Evolutionary conservation across 805 yeast species (phyloP).

Genomic region (Ogataea ramenticola): DNA sequence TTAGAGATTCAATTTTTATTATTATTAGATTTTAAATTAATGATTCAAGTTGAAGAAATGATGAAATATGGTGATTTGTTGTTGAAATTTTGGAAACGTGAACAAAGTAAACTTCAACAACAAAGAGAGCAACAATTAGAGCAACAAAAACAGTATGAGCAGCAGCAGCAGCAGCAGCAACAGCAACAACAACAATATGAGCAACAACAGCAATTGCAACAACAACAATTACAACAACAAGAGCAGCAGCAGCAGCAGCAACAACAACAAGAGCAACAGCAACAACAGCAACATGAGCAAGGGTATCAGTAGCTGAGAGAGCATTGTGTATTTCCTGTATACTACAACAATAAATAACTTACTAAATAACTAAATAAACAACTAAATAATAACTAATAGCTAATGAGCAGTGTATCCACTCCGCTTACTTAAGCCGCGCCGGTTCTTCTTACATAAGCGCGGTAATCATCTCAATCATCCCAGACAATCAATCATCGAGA

Average conservation of each 20-base stretch:
- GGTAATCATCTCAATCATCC: too few species aligned
- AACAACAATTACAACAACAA: constrained; percentile 9
- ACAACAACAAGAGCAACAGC: background rate
- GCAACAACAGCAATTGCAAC: background rate
- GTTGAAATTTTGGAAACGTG: constrained; percentile 76
- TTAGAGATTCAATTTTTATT: constrained; percentile 84
- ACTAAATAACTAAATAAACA: too few species aligned
- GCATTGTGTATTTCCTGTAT: too few species aligned
- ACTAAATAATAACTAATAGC: too few species aligned
- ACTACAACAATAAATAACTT: too few species aligned
- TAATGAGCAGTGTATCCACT: too few species aligned
- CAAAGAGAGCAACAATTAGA: constrained; percentile 7
- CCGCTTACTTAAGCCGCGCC: too few species aligned
- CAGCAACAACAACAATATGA: background rate
- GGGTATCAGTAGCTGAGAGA: background rate
- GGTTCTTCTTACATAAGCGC: too few species aligned
- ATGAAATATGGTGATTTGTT: constrained; percentile 85
- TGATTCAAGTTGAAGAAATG: constrained; percentile 85
- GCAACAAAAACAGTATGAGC: too few species aligned
- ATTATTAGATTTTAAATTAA: constrained; percentile 75
- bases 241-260: constrained; percentile 7
- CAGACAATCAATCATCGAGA: too few species aligned
- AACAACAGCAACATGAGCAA: constrained; percentile 1
- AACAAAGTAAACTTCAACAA: constrained; percentile 34
- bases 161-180: constrained; percentile 6